phyloP scores from a whole-genome alignment of 169 alveolate species.

The Eimeria nieschulzi region DNA sequence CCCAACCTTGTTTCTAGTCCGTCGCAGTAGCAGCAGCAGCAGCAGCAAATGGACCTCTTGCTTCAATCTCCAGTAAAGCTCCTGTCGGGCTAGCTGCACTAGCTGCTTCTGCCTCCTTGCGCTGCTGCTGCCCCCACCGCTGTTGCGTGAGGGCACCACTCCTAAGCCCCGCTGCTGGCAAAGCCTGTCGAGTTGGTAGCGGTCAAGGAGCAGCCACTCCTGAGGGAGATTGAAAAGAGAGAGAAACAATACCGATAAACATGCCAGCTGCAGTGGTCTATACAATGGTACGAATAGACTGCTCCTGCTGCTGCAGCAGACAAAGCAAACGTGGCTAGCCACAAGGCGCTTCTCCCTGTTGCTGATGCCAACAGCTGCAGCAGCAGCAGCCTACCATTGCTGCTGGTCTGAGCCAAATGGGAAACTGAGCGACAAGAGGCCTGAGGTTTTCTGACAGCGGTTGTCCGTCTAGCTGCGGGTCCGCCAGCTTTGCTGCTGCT shows the following conservation, averaged over 20 bases:
- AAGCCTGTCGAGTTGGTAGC: conserved; percentile 69
- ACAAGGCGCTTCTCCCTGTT: conserved; percentile 19
- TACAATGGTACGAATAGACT: background rate
- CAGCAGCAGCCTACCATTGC: conserved; percentile 61
- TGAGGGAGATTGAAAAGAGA: background rate
- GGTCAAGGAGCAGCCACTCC: conserved; percentile 70
- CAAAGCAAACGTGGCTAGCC: conserved; percentile 60
- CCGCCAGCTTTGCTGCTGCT: conserved; percentile 59
- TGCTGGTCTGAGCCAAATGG: conserved; percentile 60
- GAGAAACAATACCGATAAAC: background rate
- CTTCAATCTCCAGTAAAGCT: conserved; percentile 58
- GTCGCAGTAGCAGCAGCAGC: background rate
- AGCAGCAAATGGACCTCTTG: conserved; percentile 47
- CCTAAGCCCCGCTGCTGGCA: conserved; percentile 74
- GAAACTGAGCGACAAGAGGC: conserved; percentile 67
- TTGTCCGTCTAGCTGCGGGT: conserved; percentile 63
- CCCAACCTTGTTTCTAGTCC: background rate
- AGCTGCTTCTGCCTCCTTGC: conserved; percentile 67
- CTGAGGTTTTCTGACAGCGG: conserved; percentile 61
- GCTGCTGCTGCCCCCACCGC: conserved; percentile 50
- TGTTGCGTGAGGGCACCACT: conserved; percentile 64
- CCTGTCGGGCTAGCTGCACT: conserved; percentile 60
- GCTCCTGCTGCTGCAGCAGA: conserved; percentile 12
- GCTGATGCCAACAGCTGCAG: background rate
- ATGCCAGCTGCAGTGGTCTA: background rate